Conservation (phyloP, 2,329 filamentous ascomycete species). For the Fusarium agapanthi region DNA sequence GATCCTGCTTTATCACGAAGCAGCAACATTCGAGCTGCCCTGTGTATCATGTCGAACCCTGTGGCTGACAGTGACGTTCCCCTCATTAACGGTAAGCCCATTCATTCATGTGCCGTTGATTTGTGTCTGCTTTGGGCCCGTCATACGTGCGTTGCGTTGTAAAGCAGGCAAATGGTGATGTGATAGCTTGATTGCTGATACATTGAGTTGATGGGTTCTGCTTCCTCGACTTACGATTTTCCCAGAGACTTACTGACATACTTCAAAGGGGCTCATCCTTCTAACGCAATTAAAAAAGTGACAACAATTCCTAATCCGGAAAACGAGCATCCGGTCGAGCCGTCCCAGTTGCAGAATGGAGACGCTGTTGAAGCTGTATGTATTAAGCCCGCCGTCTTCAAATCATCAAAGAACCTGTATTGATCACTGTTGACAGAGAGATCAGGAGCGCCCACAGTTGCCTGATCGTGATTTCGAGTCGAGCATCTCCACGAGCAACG, state of each 20-base stretch:
- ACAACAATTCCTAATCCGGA: slow-evolving; percentile 32
- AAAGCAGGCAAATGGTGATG: slow-evolving; percentile 3
- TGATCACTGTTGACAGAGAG: slow-evolving; percentile 6
- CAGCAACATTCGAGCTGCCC: neutral
- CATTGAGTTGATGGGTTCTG: neutral
- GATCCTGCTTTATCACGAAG: neutral
- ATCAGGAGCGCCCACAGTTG: slow-evolving; percentile 6
- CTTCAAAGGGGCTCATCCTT: neutral
- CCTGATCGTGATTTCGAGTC: slow-evolving; percentile 22
- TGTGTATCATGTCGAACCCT: slow-evolving; percentile 28
- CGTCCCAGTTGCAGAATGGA: slow-evolving; percentile 10
- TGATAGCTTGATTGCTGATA: neutral
- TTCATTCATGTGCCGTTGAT: neutral
- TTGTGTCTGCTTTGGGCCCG: neutral
- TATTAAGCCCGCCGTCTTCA: neutral
- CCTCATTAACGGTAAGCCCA: slow-evolving; percentile 32
- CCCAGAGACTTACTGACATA: slow-evolving; percentile 15
- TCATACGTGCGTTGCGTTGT: neutral
- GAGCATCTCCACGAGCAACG: slow-evolving; percentile 32
- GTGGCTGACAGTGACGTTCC: slow-evolving; percentile 8
- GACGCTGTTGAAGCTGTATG: slow-evolving; percentile 16
- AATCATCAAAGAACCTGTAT: neutral
- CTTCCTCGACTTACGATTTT: neutral
- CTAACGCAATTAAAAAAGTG: slow-evolving; percentile 35
- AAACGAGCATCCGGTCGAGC: slow-evolving; percentile 13